Base-by-base conservation (phyloP, 331 rosid genomes). In the Erythrophleum ivorense region DNA sequence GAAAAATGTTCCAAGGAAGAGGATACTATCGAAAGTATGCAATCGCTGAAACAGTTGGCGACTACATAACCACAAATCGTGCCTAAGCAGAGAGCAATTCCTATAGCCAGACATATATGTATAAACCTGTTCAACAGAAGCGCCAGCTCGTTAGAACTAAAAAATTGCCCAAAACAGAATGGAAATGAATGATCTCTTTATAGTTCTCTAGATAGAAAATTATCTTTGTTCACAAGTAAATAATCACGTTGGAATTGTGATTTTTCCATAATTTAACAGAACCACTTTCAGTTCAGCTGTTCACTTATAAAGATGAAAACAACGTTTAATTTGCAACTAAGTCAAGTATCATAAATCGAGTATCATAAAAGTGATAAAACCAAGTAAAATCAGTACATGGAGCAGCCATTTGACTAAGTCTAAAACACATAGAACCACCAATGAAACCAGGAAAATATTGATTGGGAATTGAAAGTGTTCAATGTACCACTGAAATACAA, bases 81-180 rank as follows among this genome's bases (percentile, higher is more conserved):
- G 90, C 87, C 83, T 36, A 90, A 72, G 90, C 89, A 85, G 63
- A 90, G 64, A 8, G 75, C 85, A 33, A 88, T 90, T 81, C 94
- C 91, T 70, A 86, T 79, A 24, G 83, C 88, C 71, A 90, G 81
- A 83, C 87, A 88, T 78, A 85, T 13, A 64, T 83, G 77, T 58
- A 86, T 81, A 79, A 90, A 88, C 91, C 94, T 90, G 90, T 49
- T 73, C 38, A 85, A 16, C 75, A 84, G 50, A 78, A 84, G 43
- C 16, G 34, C 24, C 80, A 41, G 43, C 65, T 18, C 36, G 75
- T 77, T 4, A 77, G 14, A 63, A 19, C 29, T 57, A 10, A 11
- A 13, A 46, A 45, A n/a, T 6, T 19, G n/a, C n/a, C 43, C 16
- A 33, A 72, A 72, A 72, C 9, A 18, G 60, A 1, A 14, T 57